Percentiles rank a stretch among this genome's conserved stretches.
Evolutionary conservation across 164 flowering plant genomes (phyloP).

Genomic region (Piper longum): DNA sequence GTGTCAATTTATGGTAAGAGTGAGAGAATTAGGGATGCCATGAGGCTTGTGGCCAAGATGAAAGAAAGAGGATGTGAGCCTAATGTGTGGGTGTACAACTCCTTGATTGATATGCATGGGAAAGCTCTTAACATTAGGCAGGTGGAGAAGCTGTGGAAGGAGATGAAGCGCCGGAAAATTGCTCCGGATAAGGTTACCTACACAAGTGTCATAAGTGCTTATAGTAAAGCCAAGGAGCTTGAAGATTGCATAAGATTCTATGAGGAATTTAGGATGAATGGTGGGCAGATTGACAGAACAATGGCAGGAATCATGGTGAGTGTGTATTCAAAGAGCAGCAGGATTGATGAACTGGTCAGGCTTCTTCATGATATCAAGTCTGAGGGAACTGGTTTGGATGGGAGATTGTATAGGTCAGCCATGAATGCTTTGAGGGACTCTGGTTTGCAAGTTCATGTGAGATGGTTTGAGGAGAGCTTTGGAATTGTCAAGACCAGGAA

Average conservation of each 20-base stretch:
- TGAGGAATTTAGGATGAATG: constrained; percentile 41
- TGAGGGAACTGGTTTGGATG: constrained; percentile 46
- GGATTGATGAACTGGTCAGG: constrained; percentile 47
- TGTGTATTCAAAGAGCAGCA: constrained; percentile 42
- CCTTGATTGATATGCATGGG: constrained; percentile 65
- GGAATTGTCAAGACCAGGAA: not conserved
- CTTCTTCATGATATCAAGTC: constrained; percentile 54
- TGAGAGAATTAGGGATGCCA: constrained; percentile 54
- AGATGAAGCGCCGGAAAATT: constrained; percentile 58
- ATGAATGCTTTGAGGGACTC: constrained; percentile 61
- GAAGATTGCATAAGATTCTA: constrained; percentile 38
- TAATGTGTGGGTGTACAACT: constrained; percentile 74
- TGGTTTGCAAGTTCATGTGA: constrained; percentile 41
- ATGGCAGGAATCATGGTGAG: constrained; percentile 84
- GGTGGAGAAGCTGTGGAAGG: constrained; percentile 74
- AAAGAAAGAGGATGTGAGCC: constrained; percentile 61
- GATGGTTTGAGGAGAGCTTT: constrained; percentile 46
- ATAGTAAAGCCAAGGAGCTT: constrained; percentile 39
- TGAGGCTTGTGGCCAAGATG: constrained; percentile 69
- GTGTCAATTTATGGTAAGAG: constrained; percentile 57
- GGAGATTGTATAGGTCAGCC: constrained; percentile 51
- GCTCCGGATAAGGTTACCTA: constrained; percentile 59
- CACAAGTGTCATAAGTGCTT: constrained; percentile 52
- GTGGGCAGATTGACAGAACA: constrained; percentile 50
- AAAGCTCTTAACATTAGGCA: constrained; percentile 42